These are phyloP conservation scores for Aspergillus fijiensis DNA, from an alignment of 2,329 filamentous ascomycete species.

Conservation along the genomic window DNA sequence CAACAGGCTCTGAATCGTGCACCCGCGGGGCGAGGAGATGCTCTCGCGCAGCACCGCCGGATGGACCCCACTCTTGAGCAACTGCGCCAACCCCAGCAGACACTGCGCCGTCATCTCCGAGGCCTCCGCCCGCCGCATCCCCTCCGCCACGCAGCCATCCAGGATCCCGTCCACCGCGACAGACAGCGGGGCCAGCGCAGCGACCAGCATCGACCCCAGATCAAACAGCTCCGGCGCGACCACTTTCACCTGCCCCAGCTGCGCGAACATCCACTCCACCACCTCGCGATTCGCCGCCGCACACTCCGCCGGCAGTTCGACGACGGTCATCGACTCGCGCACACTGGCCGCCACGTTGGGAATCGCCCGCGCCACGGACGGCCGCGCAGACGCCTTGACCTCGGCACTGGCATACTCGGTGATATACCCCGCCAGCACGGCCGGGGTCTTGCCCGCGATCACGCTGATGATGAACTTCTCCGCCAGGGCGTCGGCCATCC, in stretches of 20 bases:
- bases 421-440: conserved; percentile 33
- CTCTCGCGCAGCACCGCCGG: conserved; percentile 62
- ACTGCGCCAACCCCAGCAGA: conserved; percentile 57
- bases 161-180: conserved; percentile 61
- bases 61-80: conserved; percentile 60
- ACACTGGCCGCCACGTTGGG: conserved; percentile 49
- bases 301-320: conserved; percentile 40
- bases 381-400: no score
- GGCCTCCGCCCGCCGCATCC: conserved; percentile 59
- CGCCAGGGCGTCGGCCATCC: conserved; percentile 39
- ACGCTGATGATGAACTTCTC: conserved; percentile 53
- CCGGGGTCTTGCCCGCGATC: conserved; percentile 47
- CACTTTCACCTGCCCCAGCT: conserved; percentile 49
- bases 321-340: conserved; percentile 50
- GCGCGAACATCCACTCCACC: conserved; percentile 52
- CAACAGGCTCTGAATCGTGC: conserved; percentile 61
- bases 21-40: conserved; percentile 61
- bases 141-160: conserved; percentile 64
- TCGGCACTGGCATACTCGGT: conserved; percentile 14
- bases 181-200: conserved; percentile 60
- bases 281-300: conserved; percentile 45
- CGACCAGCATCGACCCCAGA: conserved; percentile 58
- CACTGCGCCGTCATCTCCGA: conserved; percentile 63
- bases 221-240: conserved; percentile 56
- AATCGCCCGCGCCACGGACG: conserved; percentile 41